A percentile compares a stretch with the other conserved stretches of the same genome.
phyloP scores from a whole-genome alignment of 2,329 filamentous ascomycete genomes.

The Penicillium decumbens region DNA sequence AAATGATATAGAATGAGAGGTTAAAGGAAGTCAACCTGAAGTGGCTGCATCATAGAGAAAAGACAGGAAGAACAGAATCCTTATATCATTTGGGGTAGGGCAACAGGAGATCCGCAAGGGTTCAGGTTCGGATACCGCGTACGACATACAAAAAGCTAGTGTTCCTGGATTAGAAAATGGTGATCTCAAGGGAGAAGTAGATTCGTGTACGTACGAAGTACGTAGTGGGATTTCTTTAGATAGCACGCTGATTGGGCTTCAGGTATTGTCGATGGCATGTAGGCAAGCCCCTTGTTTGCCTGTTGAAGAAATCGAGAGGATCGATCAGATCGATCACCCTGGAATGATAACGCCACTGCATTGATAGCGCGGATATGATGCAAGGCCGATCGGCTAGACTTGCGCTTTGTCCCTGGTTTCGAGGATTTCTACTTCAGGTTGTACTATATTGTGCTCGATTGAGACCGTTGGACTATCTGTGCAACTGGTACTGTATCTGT shows the following conservation, averaged over 20 bases:
- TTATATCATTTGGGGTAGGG: conserved; percentile 1
- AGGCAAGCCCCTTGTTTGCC: conserved; percentile 18
- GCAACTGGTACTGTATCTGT: not conserved
- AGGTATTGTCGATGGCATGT: conserved; percentile 7
- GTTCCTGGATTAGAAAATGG: not conserved
- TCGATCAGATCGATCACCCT: conserved; percentile 14
- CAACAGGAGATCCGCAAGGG: conserved; percentile 16
- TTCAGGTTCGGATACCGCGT: conserved; percentile 5
- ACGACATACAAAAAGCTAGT: conserved; percentile 9
- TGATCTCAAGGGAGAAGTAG: not conserved
- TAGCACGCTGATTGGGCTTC: not conserved
- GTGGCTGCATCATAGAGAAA: not conserved
- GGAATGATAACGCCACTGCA: conserved; percentile 11
- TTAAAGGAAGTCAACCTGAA: not conserved
- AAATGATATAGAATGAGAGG: no score
- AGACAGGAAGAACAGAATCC: not conserved
- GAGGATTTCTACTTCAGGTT: no score
- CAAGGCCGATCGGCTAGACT: conserved; percentile 17
- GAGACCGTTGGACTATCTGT: not conserved
- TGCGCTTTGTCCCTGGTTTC: not conserved
- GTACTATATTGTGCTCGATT: not conserved
- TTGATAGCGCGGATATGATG: conserved; percentile 17
- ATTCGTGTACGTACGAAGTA: not conserved
- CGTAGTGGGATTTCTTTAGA: not conserved
- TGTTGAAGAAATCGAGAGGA: conserved; percentile 8